phyloP scores from a whole-genome alignment of 495 filamentous ascomycete genomes.

The Pyrenula aspistea region DNA sequence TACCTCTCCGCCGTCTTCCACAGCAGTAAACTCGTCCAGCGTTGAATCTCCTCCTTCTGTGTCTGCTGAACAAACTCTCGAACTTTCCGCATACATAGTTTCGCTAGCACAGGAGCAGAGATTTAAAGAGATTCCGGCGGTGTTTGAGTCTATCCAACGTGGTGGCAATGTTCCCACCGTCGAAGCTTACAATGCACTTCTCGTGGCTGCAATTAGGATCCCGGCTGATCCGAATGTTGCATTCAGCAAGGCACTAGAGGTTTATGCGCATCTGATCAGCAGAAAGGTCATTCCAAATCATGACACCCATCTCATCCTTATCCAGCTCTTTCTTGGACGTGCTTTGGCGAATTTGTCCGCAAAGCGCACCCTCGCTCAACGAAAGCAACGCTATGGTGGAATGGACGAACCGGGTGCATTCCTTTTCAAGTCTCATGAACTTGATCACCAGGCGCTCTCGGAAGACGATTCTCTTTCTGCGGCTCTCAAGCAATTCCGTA shows the following conservation, averaged over 20 bases:
- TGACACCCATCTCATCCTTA: slow-evolving; percentile 74
- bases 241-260: slow-evolving; percentile 80
- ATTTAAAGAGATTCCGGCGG: slow-evolving; percentile 75
- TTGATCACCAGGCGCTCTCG: slow-evolving; percentile 66
- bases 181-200: slow-evolving; percentile 77
- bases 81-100: slow-evolving; percentile 62
- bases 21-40: slow-evolving; percentile 16
- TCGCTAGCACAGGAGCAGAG: slow-evolving; percentile 53
- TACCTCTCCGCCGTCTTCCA: slow-evolving; percentile 15
- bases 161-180: slow-evolving; percentile 69
- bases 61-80: slow-evolving; percentile 41
- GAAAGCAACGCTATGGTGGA: slow-evolving; percentile 67
- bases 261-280: slow-evolving; percentile 92
- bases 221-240: slow-evolving; percentile 58
- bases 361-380: slow-evolving; percentile 61
- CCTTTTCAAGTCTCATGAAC: slow-evolving; percentile 74
- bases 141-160: slow-evolving; percentile 76
- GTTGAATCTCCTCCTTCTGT: slow-evolving; percentile 9
- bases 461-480: slow-evolving; percentile 79
- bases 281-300: slow-evolving; percentile 71
- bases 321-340: slow-evolving; percentile 66
- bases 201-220: slow-evolving; percentile 70
- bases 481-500: slow-evolving; percentile 74
- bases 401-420: slow-evolving; percentile 81
- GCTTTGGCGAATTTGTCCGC: slow-evolving; percentile 60